Evolutionary conservation across 805 yeast genomes (phyloP).

Genomic region (Lachancea lanzarotensis): DNA sequence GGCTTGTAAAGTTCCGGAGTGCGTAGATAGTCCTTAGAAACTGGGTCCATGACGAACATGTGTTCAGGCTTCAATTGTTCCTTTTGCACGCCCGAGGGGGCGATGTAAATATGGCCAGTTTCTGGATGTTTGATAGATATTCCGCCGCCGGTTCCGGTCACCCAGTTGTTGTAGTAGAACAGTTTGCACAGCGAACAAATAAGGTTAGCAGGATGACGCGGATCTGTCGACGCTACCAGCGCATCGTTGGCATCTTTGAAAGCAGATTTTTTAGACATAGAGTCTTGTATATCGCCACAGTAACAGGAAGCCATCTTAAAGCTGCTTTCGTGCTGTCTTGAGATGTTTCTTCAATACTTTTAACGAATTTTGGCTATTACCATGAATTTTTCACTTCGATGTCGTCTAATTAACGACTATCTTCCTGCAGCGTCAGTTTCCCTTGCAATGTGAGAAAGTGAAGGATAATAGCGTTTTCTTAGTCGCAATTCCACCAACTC

Average conservation of each 20-base stretch:
- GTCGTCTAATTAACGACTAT: neutral
- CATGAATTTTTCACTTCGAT: neutral
- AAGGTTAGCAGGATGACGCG: conserved; percentile 71
- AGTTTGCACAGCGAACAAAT: conserved; percentile 74
- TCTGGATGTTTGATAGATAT: conserved; percentile 54
- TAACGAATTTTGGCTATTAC: neutral
- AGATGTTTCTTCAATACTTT: no score
- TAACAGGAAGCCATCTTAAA: conserved; percentile 1
- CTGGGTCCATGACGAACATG: conserved; percentile 67
- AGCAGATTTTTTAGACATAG: neutral
- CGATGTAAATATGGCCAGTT: conserved; percentile 56
- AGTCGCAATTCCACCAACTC: no score
- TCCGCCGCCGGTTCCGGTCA: conserved; percentile 96
- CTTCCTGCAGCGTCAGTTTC: neutral
- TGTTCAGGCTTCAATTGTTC: conserved; percentile 78
- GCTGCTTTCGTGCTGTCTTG: neutral
- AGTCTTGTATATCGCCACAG: neutral
- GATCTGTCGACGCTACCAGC: conserved; percentile 37
- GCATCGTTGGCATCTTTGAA: conserved; percentile 14
- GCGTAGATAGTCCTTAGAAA: conserved; percentile 45
- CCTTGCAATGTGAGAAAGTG: no score
- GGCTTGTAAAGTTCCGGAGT: conserved; percentile 69
- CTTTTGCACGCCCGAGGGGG: conserved; percentile 96
- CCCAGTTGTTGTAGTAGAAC: conserved; percentile 82
- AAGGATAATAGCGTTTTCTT: no score